Conservation (phyloP, 1,284 basidiomycete genomes). For the Moniliella sp. region DNA sequence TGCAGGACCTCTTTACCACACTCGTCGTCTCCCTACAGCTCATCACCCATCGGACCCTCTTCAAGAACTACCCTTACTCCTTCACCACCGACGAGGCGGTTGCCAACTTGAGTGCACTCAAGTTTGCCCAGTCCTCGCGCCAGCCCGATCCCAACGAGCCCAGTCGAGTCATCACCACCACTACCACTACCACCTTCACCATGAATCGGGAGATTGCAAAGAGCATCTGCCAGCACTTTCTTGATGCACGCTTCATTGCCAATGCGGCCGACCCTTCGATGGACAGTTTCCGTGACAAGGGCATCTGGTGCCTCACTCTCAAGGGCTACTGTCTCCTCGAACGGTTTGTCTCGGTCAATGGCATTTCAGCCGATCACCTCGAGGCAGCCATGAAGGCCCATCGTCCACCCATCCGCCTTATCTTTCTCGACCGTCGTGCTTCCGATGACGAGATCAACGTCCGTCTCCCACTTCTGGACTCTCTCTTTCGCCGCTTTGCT, state of each 20-base stretch:
- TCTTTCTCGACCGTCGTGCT: conserved; percentile 77
- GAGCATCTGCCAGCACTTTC: conserved; percentile 93
- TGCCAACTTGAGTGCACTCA: conserved; percentile 73
- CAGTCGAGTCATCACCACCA: conserved; percentile 86
- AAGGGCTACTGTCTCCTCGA: conserved; percentile 96
- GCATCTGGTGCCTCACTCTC: conserved; percentile 79
- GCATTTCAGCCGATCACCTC: conserved; percentile 72
- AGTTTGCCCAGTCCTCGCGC: conserved; percentile 97
- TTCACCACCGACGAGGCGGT: conserved; percentile 94
- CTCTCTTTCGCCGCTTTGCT: conserved; percentile 79
- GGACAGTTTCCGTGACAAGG: conserved; percentile 83
- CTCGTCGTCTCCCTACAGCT: conserved; percentile 75
- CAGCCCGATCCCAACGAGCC: conserved; percentile 90
- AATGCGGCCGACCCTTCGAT: conserved; percentile 73
- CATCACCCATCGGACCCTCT: conserved; percentile 82
- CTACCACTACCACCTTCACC: conserved; percentile 94
- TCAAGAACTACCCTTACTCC: conserved; percentile 72
- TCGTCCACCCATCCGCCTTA: conserved; percentile 88
- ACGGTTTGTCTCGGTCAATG: conserved; percentile 96
- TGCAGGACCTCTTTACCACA: conserved; percentile 91
- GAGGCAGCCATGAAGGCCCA: conserved; percentile 70
- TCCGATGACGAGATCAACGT: conserved; percentile 93
- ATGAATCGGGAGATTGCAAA: conserved; percentile 99
- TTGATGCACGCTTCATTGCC: conserved; percentile 91
- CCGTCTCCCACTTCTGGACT: conserved; percentile 71